Percentiles rank a stretch among this genome's conserved stretches.
These are phyloP conservation scores for Adansonia grandidieri DNA, from an alignment of 441 rosid genomes.

Conservation along the genomic window DNA sequence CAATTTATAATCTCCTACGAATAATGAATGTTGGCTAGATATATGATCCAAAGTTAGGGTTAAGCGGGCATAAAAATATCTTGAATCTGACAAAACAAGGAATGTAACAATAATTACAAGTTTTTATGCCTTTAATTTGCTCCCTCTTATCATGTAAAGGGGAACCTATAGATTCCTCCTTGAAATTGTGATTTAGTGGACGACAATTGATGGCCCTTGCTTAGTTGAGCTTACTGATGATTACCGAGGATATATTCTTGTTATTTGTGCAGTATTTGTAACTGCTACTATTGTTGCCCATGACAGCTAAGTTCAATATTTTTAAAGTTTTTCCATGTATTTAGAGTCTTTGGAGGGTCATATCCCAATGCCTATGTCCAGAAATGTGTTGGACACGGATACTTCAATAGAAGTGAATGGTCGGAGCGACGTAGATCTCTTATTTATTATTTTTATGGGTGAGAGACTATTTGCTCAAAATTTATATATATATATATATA, in stretches of 20 bases:
- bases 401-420: no score
- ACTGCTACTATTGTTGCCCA: neutral
- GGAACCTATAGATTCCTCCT: neutral
- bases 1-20: neutral
- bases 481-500: no score
- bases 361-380: no score
- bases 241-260: neutral
- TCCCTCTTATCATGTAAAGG: neutral
- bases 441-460: neutral
- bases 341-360: no score
- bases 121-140: neutral
- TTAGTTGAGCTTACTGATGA: neutral
- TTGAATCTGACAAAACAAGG: neutral
- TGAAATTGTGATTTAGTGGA: constrained; percentile 6
- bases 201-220: neutral
- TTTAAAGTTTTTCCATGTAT: no score
- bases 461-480: neutral
- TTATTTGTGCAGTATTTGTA: neutral
- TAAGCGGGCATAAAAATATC: neutral
- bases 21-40: neutral
- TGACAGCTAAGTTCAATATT: no score
- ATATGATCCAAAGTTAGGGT: neutral
- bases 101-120: neutral
- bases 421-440: no score
- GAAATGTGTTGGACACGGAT: no score